Conservation (phyloP, 345 rosid genomes). For the Litchi chinensis region DNA sequence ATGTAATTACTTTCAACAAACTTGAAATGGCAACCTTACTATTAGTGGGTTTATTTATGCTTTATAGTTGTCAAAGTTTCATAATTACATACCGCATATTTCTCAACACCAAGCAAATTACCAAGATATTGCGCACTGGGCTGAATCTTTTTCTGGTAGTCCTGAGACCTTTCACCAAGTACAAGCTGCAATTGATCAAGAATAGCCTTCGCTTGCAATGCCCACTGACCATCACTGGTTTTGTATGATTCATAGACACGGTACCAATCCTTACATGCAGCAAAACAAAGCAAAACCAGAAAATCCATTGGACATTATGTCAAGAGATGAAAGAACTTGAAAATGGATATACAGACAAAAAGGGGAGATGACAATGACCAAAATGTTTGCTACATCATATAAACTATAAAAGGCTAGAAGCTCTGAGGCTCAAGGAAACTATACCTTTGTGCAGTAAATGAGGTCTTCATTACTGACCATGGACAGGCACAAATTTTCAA, state of each 20-base stretch:
- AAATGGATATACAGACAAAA: not conserved
- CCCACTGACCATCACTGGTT: conserved; percentile 42
- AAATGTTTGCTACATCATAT: not conserved
- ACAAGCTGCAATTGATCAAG: conserved; percentile 40
- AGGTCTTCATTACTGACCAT: conserved; percentile 44
- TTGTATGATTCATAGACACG: conserved; percentile 29
- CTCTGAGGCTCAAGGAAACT: conserved; percentile 16
- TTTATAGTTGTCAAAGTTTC: not conserved
- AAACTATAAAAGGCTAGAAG: conserved; percentile 9
- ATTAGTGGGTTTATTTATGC: conserved; percentile 4
- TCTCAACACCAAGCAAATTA: conserved; percentile 34
- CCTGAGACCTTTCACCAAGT: conserved; percentile 38
- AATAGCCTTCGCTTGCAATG: conserved; percentile 45
- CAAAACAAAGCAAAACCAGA: conserved; percentile 11
- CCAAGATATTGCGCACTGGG: conserved; percentile 48
- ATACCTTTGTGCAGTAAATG: conserved; percentile 44
- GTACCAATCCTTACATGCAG: conserved; percentile 37
- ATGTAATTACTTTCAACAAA: not conserved
- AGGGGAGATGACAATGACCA: not conserved
- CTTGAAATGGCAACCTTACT: not conserved
- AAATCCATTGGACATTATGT: not conserved
- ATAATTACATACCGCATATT: conserved; percentile 31
- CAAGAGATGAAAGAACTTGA: not conserved
- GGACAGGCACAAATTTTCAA: conserved; percentile 44
- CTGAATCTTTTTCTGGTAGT: conserved; percentile 35